Percentiles rank a stretch among this genome's conserved stretches.
phyloP scores from a whole-genome alignment of 768 basidiomycete species.

The Phanerodontia chrysosporium region DNA sequence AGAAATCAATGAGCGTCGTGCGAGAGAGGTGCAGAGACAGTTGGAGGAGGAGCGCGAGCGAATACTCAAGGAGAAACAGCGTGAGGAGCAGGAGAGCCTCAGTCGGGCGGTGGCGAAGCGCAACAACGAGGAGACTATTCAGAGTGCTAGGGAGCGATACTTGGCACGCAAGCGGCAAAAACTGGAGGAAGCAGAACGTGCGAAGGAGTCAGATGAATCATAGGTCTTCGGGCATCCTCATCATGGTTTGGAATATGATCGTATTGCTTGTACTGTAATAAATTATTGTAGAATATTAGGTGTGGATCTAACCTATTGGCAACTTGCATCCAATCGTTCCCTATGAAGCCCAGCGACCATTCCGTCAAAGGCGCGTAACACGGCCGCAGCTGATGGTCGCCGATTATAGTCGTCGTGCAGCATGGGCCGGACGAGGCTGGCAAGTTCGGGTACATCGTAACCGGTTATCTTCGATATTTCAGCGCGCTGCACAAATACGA shows the following conservation, averaged over 20 bases:
- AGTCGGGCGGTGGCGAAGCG: conserved; percentile 67
- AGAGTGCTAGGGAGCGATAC: conserved; percentile 72
- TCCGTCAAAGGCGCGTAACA: conserved; percentile 49
- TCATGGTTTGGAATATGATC: conserved; percentile 6
- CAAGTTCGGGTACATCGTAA: conserved; percentile 55
- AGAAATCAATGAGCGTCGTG: conserved; percentile 83
- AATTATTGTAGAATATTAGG: conserved; percentile 2
- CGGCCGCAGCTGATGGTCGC: conserved; percentile 47
- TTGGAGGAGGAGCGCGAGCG: conserved; percentile 71
- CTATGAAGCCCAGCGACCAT: conserved; percentile 39
- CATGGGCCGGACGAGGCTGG: conserved; percentile 55
- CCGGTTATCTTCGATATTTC: conserved; percentile 44
- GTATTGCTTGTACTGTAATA: conserved; percentile 12
- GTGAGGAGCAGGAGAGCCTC: conserved; percentile 58
- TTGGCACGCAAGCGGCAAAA: conserved; percentile 76
- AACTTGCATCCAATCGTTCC: conserved; percentile 25
- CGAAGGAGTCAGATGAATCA: conserved; percentile 2
- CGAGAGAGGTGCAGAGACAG: conserved; percentile 73
- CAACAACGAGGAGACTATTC: conserved; percentile 70
- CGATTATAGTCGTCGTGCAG: conserved; percentile 44
- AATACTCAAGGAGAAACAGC: conserved; percentile 49
- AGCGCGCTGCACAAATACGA: not conserved
- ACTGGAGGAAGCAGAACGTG: conserved; percentile 40
- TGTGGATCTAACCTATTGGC: not conserved
- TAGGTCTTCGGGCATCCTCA: not conserved